phyloP scores from a whole-genome alignment of 2,329 filamentous ascomycete genomes.

The Hypoxylon sp. region DNA sequence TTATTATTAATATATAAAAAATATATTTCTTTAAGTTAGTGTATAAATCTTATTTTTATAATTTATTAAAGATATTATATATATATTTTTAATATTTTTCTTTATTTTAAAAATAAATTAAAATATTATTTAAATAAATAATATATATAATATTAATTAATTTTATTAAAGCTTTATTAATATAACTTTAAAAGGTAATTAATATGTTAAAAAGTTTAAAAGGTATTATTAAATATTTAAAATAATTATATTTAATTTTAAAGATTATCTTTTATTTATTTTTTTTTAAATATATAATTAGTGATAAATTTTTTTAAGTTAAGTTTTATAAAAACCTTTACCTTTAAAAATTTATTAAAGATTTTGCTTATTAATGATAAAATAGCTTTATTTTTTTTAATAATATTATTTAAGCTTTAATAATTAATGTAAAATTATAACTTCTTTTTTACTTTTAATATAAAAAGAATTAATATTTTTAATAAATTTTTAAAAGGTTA shows the following conservation, averaged over 20 bases:
- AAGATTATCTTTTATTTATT: too few relatives aligned
- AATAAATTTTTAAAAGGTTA: not conserved
- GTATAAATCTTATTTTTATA: not conserved
- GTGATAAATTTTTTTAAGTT: slow-evolving; percentile 5
- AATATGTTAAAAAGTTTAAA: too few relatives aligned
- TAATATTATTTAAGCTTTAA: not conserved
- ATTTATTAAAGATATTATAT: slow-evolving; percentile 1
- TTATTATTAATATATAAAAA: too few relatives aligned
- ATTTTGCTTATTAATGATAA: slow-evolving; percentile 1
- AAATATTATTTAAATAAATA: too few relatives aligned
- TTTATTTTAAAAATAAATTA: too few relatives aligned
- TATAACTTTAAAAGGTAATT: too few relatives aligned
- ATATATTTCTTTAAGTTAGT: not conserved
- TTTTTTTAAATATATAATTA: not conserved
- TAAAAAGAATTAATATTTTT: not conserved
- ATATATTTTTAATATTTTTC: too few relatives aligned
- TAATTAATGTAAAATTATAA: slow-evolving; percentile 1
- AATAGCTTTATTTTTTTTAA: not conserved
- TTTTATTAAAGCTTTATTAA: too few relatives aligned
- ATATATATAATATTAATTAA: too few relatives aligned
- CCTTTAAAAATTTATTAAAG: not conserved
- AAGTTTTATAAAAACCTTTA: not conserved
- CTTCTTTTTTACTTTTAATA: not conserved
- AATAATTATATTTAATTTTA: too few relatives aligned
- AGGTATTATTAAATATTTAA: too few relatives aligned